Conservation (phyloP, 345 rosid species). For the Populus nigra region DNA sequence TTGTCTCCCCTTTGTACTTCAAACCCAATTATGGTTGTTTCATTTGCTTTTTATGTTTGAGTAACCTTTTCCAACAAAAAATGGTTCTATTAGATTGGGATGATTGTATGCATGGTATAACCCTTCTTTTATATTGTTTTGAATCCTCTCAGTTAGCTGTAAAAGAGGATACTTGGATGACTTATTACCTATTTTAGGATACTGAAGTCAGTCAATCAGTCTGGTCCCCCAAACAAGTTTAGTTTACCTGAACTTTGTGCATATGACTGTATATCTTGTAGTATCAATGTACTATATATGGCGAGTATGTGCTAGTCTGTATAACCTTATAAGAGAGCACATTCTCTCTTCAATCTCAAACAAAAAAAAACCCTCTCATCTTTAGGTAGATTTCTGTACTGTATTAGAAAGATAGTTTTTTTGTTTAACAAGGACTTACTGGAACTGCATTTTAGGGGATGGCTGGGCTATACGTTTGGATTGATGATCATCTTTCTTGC, state of each 20-base stretch:
- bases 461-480: slow-evolving; percentile 66
- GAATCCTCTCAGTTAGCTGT: too few relatives aligned
- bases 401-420: neutral
- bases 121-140: neutral
- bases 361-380: neutral
- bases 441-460: slow-evolving; percentile 44
- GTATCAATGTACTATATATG: too few relatives aligned
- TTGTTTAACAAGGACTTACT: neutral
- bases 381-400: neutral
- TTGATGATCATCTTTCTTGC: slow-evolving; percentile 44
- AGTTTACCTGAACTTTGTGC: too few relatives aligned
- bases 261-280: too few relatives aligned
- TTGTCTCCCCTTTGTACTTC: neutral
- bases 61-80: too few relatives aligned
- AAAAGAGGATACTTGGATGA: too few relatives aligned
- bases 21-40: neutral
- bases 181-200: too few relatives aligned
- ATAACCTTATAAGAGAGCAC: too few relatives aligned
- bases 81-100: neutral
- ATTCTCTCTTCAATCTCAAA: neutral
- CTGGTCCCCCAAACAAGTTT: too few relatives aligned
- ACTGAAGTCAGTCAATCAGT: too few relatives aligned
- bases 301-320: too few relatives aligned
- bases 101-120: neutral
- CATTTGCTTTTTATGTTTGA: neutral